Conservation (phyloP, 305 asterid genomes). For the Fraxinus velutina region DNA sequence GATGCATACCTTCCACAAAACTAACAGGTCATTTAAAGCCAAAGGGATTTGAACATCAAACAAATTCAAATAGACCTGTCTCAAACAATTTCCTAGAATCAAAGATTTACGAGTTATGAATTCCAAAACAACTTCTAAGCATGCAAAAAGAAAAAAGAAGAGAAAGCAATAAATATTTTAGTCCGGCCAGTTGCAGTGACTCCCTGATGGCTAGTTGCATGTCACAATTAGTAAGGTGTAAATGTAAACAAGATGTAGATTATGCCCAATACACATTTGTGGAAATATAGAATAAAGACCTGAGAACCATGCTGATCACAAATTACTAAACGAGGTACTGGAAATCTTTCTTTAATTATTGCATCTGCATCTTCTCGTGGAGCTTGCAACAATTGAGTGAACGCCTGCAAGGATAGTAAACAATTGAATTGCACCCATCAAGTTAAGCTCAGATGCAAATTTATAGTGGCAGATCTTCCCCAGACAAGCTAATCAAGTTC, state of each 20-base stretch:
- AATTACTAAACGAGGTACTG: constrained; percentile 88
- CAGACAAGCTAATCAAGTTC: constrained; percentile 20
- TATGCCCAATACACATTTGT: constrained; percentile 10
- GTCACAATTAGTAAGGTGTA: background rate
- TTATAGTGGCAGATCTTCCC: constrained; percentile 7
- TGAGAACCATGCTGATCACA: constrained; percentile 99
- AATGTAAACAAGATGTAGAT: background rate
- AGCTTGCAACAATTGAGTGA: constrained; percentile 75
- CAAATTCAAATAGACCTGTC: constrained; percentile 9
- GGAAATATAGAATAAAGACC: constrained; percentile 44
- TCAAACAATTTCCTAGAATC: constrained; percentile 1
- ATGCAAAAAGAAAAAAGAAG: background rate
- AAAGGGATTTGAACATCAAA: background rate
- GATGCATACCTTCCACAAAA: background rate
- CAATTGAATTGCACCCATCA: constrained; percentile 20
- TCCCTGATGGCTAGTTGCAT: background rate
- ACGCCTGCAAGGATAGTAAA: constrained; percentile 53
- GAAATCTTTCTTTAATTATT: constrained; percentile 73
- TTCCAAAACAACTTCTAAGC: background rate
- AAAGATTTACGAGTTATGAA: constrained; percentile 4
- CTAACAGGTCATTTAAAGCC: constrained; percentile 7
- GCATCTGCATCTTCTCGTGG: constrained; percentile 77
- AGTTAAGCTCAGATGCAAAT: background rate
- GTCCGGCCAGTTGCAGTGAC: background rate
- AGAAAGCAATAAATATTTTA: background rate